These are phyloP conservation scores for Penicillium polonicum DNA, from an alignment of 2,329 filamentous ascomycete genomes.

Conservation along the genomic window DNA sequence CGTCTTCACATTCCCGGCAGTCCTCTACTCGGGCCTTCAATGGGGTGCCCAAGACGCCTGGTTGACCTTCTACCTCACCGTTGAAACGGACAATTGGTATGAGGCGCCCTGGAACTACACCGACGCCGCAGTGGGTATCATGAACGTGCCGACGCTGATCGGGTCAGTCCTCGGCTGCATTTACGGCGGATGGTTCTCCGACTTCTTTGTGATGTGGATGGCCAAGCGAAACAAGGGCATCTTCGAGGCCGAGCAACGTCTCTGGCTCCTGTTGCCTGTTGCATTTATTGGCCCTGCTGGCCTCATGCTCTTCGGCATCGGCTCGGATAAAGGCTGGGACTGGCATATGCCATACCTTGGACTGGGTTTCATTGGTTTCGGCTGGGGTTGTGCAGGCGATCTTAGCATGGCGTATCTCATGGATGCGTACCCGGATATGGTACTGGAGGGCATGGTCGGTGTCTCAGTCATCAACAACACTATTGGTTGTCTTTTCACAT, in stretches of 20 bases:
- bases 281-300: constrained; percentile 52
- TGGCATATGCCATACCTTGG: constrained; percentile 58
- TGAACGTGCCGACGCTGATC: constrained; percentile 54
- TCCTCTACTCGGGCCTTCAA: constrained; percentile 58
- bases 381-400: constrained; percentile 60
- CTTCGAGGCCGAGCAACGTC: constrained; percentile 56
- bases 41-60: constrained; percentile 63
- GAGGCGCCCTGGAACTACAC: constrained; percentile 56
- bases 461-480: constrained; percentile 59
- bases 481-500: constrained; percentile 56
- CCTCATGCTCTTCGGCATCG: constrained; percentile 55
- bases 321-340: constrained; percentile 50
- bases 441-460: constrained; percentile 59
- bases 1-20: constrained; percentile 59
- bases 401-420: constrained; percentile 56
- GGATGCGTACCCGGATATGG: constrained; percentile 58
- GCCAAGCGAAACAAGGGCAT: constrained; percentile 54
- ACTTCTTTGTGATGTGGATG: constrained; percentile 57
- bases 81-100: constrained; percentile 58
- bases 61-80: constrained; percentile 59
- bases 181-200: constrained; percentile 58
- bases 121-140: constrained; percentile 55
- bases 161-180: constrained; percentile 54
- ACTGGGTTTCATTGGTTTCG: constrained; percentile 59
- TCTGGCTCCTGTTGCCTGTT: constrained; percentile 54